These are phyloP conservation scores for Epicoccum nigrum DNA, from an alignment of 2,329 filamentous ascomycete genomes.

Conservation along the genomic window DNA sequence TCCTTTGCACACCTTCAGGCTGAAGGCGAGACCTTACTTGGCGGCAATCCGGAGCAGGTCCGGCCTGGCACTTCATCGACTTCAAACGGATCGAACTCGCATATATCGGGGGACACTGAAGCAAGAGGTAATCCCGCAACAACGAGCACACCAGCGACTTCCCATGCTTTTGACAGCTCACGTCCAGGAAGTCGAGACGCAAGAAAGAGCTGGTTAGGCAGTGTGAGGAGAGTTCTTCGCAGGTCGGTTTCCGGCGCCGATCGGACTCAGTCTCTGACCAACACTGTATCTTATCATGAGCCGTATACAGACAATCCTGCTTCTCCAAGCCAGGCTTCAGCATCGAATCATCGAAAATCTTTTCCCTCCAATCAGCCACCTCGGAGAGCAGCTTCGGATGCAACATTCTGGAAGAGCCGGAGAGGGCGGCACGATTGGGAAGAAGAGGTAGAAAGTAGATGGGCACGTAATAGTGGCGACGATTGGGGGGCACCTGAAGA, in stretches of 20 bases:
- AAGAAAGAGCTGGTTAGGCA: conserved; percentile 48
- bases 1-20: conserved; percentile 57
- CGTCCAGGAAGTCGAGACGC: conserved; percentile 29
- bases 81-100: conserved; percentile 33
- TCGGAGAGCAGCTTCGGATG: conserved; percentile 53
- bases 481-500: conserved; percentile 47
- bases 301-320: conserved; percentile 38
- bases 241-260: conserved; percentile 36
- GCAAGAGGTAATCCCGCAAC: conserved; percentile 29
- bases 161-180: conserved; percentile 26
- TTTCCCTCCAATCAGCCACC: conserved; percentile 38
- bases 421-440: conserved; percentile 53
- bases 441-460: conserved; percentile 39
- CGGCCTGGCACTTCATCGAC: conserved; percentile 42
- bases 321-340: conserved; percentile 15
- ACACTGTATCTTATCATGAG: conserved; percentile 32
- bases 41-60: conserved; percentile 46
- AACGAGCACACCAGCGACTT: conserved; percentile 37
- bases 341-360: conserved; percentile 22
- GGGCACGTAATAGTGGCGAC: conserved; percentile 44
- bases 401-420: conserved; percentile 50
- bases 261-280: conserved; percentile 37
- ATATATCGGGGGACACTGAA: conserved; percentile 32
- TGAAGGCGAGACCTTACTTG: conserved; percentile 60
- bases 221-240: conserved; percentile 43